A percentile compares a stretch with the other conserved stretches of the same genome.
phyloP scores from a whole-genome alignment of 108 stramenopile species.

The Conticribra guillardii region DNA sequence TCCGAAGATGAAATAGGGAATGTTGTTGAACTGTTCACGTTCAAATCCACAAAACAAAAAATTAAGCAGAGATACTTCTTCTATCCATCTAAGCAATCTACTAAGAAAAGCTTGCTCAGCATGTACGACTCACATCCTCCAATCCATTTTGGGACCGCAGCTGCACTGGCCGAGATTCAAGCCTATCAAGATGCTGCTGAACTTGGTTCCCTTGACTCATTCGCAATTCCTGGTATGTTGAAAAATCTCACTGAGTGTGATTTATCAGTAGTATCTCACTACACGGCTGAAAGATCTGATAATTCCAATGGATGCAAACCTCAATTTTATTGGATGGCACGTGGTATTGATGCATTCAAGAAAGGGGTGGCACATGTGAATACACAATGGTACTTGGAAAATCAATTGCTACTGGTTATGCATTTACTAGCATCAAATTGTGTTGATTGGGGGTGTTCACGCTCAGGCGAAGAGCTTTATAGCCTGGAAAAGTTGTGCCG shows the following conservation, averaged over 20 bases:
- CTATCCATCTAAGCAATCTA: neutral
- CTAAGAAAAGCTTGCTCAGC: neutral
- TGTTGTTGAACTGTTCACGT: neutral
- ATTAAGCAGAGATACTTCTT: conserved; percentile 10
- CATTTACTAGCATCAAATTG: conserved; percentile 17
- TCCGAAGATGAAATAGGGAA: neutral
- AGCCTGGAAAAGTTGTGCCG: conserved; percentile 23
- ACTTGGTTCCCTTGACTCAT: conserved; percentile 12
- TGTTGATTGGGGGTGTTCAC: conserved; percentile 14
- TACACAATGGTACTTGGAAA: conserved; percentile 34
- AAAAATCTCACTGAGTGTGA: neutral
- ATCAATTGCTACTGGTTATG: conserved; percentile 32
- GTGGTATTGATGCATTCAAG: conserved; percentile 33
- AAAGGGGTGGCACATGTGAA: conserved; percentile 32
- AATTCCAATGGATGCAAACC: neutral
- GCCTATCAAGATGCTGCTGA: conserved; percentile 41
- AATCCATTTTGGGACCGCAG: conserved; percentile 10
- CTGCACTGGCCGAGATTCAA: conserved; percentile 32
- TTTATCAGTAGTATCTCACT: conserved; percentile 21
- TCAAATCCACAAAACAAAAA: conserved; percentile 7
- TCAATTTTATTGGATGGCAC: conserved; percentile 28
- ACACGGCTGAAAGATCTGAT: neutral
- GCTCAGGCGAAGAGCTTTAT: conserved; percentile 4
- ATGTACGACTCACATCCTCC: neutral
- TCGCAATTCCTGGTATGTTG: neutral